Conservation (phyloP, 768 basidiomycete genomes). For the Amanita rimosa region DNA sequence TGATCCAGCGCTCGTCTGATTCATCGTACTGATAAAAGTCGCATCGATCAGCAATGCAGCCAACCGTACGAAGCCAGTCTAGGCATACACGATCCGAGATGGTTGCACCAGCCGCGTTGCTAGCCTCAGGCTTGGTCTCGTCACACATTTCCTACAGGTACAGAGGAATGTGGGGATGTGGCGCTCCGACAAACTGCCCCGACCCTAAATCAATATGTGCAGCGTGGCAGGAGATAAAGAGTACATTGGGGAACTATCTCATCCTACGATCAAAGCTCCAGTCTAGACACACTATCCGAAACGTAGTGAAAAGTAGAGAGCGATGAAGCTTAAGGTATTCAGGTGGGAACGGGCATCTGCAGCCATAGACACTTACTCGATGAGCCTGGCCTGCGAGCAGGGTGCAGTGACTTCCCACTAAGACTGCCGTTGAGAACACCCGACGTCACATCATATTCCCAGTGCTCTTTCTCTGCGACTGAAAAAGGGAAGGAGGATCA, state of each 20-base stretch:
- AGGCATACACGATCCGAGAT: background rate
- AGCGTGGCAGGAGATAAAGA: background rate
- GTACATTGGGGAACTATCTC: background rate
- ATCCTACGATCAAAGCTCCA: conserved; percentile 23
- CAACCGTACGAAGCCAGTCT: background rate
- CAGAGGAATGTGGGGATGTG: background rate
- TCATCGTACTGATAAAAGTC: background rate
- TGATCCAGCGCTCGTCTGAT: conserved; percentile 39
- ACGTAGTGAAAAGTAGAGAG: conserved; percentile 38
- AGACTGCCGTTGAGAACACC: conserved; percentile 33
- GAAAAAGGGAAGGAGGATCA: background rate
- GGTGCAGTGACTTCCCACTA: background rate
- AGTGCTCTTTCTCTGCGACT: conserved; percentile 34
- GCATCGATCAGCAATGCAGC: background rate
- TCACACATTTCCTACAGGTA: background rate
- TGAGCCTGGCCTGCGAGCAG: background rate
- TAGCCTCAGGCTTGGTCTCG: background rate
- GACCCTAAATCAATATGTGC: background rate
- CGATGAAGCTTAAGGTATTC: conserved; percentile 21
- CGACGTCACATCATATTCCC: conserved; percentile 38
- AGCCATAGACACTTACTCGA: background rate
- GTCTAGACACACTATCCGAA: conserved; percentile 39
- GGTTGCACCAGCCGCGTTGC: background rate
- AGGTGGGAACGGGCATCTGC: conserved; percentile 4
- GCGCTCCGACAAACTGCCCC: background rate